Percentiles rank a stretch among this genome's conserved stretches.
phyloP scores from a whole-genome alignment of 2,329 filamentous ascomycete species.

The Hymenoscyphus albidus region DNA sequence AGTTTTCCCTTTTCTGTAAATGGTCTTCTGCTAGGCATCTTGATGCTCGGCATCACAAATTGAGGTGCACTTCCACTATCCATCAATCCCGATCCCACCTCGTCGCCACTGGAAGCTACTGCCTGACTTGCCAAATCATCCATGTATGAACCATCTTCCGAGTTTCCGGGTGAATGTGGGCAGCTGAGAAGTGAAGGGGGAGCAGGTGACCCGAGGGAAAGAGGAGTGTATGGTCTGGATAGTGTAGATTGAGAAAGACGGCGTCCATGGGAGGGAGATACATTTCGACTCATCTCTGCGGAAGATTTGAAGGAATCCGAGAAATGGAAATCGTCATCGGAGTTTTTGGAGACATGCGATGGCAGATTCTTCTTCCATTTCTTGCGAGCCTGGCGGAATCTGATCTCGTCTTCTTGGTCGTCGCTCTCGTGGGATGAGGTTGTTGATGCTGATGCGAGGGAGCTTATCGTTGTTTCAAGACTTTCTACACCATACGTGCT shows the following conservation, averaged over 20 bases:
- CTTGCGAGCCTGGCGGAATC: conserved; percentile 23
- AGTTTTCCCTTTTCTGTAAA: conserved; percentile 84
- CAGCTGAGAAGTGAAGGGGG: conserved; percentile 45
- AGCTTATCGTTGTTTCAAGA: conserved; percentile 34
- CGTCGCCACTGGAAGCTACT: conserved; percentile 34
- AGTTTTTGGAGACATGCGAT: conserved; percentile 18
- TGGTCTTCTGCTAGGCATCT: conserved; percentile 81
- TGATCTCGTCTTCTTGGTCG: conserved; percentile 27
- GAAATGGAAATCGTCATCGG: conserved; percentile 24
- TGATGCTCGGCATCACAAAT: conserved; percentile 96
- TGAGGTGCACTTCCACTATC: conserved; percentile 62
- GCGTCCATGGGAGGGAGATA: conserved; percentile 31
- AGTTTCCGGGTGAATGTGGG: conserved; percentile 50
- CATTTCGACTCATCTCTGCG: conserved; percentile 34
- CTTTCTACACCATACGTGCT: conserved; percentile 35
- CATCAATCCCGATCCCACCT: conserved; percentile 43
- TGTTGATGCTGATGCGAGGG: conserved; percentile 14
- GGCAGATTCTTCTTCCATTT: conserved; percentile 31
- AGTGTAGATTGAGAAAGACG: conserved; percentile 34
- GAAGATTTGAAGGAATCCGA: conserved; percentile 31
- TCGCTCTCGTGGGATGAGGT: conserved; percentile 25
- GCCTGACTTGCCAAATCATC: conserved; percentile 41
- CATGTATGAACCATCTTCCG: conserved; percentile 46
- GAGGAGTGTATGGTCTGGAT: conserved; percentile 46
- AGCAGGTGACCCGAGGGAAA: conserved; percentile 40